Percentiles rank a stretch among this genome's conserved stretches.
Conservation (phyloP, 306 rosid genomes). For the Cicer pinnatifidum region DNA sequence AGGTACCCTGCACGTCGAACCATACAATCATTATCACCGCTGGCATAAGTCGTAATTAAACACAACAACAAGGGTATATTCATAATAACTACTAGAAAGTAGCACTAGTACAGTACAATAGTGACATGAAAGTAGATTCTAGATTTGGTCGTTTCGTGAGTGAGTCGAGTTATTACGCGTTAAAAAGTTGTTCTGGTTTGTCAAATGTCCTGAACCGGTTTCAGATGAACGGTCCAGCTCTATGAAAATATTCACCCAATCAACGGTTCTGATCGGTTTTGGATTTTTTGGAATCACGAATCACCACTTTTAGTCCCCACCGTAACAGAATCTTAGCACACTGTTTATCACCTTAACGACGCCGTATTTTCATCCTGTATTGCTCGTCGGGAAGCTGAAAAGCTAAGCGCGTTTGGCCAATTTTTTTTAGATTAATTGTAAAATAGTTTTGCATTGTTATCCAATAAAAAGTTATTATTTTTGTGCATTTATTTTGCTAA, state of each 20-base stretch:
- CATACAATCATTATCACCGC: not conserved
- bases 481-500: too few relatives aligned
- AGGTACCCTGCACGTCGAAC: slow-evolving; percentile 55
- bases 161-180: slow-evolving; percentile 38
- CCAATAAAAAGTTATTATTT: too few relatives aligned
- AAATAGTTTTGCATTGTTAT: too few relatives aligned
- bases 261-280: slow-evolving; percentile 16
- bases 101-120: too few relatives aligned
- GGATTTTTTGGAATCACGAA: not conserved
- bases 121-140: slow-evolving; percentile 8
- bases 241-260: too few relatives aligned
- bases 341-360: slow-evolving; percentile 25
- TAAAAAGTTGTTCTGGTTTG: slow-evolving; percentile 6
- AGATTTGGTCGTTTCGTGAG: not conserved
- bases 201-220: slow-evolving; percentile 38
- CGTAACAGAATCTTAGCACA: not conserved
- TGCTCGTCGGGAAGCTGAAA: not conserved
- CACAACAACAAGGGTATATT: not conserved
- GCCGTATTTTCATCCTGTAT: not conserved
- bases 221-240: slow-evolving; percentile 17
- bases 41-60: slow-evolving; percentile 33
- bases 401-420: not conserved
- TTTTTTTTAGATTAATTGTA: not conserved
- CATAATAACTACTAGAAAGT: too few relatives aligned
- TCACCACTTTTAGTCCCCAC: too few relatives aligned